Percentiles rank a stretch among this genome's conserved stretches.
phyloP scores from a whole-genome alignment of 495 filamentous ascomycete genomes.

The Cercophora sp. region DNA sequence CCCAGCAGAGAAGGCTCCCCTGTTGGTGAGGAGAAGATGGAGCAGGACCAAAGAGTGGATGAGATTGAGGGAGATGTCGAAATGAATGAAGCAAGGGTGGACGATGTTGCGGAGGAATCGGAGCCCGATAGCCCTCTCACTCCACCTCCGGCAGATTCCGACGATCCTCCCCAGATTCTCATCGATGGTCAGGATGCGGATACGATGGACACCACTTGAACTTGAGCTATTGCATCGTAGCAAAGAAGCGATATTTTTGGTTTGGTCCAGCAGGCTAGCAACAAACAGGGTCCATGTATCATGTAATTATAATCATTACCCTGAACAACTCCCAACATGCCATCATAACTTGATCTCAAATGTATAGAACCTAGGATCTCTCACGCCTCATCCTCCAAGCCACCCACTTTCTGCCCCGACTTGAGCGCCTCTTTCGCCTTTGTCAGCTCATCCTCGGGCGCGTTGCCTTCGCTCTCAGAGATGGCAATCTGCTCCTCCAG shows the following conservation, averaged over 20 bases:
- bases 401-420: constrained; percentile 35
- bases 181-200: constrained; percentile 53
- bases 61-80: constrained; percentile 64
- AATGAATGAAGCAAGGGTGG: constrained; percentile 37
- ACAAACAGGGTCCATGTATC: not conserved
- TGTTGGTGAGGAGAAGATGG: constrained; percentile 27
- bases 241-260: too few species aligned
- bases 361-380: not conserved
- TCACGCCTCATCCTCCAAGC: constrained; percentile 16
- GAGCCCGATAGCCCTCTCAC: constrained; percentile 32
- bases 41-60: constrained; percentile 43
- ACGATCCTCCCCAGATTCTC: constrained; percentile 37
- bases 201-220: constrained; percentile 65
- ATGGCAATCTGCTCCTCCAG: constrained; percentile 57
- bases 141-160: too few species aligned
- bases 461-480: constrained; percentile 54
- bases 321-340: not conserved
- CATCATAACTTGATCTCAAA: not conserved
- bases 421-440: constrained; percentile 53
- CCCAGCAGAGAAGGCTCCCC: constrained; percentile 31
- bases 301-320: not conserved
- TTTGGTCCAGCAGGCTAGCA: too few species aligned
- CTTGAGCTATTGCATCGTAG: too few species aligned
- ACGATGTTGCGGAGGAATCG: constrained; percentile 22
- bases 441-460: constrained; percentile 56